Evolutionary conservation across 768 basidiomycete genomes (phyloP), one percentile per base, ranked within the genome.

Genomic region (Pleurotus tuoliensis): DNA sequence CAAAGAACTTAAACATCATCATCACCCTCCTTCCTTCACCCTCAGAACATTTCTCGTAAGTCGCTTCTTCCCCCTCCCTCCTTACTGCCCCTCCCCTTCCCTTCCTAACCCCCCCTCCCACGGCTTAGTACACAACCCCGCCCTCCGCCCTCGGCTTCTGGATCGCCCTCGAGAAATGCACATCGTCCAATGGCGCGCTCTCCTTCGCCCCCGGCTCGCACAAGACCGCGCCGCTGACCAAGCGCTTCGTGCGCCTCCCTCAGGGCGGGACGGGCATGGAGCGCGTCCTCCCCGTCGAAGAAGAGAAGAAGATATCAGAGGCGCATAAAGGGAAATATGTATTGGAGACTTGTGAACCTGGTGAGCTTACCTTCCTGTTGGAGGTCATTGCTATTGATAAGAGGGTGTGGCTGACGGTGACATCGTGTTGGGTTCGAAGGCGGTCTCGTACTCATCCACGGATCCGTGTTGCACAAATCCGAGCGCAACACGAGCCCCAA

Each of bases 201-300:
- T 91, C 88, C 4, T 96, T 95, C 71, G 76, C 92, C 2, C 94
- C 95, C 0, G 94, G 95, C 18, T 95, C 94, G 1, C 97, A 99
- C 69, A 78, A 88, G 30, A 80, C 77, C 0, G 75, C 82, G 2
- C 82, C 85, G 1, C 83, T 95, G 47, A 81, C 84, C 5, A 90
- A 92, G 64, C 89, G 97, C 9, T 94, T 98, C 66, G 83, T 98
- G 16, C 86, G 94, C 13, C 72, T 88, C 6, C 81, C 83, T 2
- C 71, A 69, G 1, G 87, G 86, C 1, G 95, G 95, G 8, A 97
- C 94, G 0, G 92, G 88, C 0, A 95, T 98, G 63, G 90, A 92
- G 66, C 67, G 76, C 18, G 73, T 94, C 13, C 63, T 74, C 2
- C 50, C 76, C 4, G 63, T 78, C 2, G 71, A 74, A 45, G 64